Base-by-base conservation (phyloP, 2,329 filamentous ascomycete species). In the Chaetomium globosum region DNA sequence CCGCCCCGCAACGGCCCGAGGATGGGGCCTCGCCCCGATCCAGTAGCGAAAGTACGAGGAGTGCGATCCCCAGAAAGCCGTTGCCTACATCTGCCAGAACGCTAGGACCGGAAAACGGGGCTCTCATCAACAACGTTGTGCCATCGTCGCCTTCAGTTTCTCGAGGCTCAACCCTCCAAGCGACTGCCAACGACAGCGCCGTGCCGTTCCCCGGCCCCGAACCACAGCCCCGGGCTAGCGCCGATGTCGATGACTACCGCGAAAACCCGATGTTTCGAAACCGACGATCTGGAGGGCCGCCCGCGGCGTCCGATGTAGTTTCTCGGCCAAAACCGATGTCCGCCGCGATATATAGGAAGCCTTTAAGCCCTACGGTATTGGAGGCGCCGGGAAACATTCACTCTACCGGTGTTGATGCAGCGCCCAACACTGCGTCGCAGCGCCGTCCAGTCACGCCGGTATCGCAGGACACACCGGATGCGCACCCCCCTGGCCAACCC, bases 61-160 rank as follows among this genome's bases (percentile, higher is more conserved):
- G 74, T 57, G 73, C 74, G 33, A 85, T 87, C 54, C 79, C 77
- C 39, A 77, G 84, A 67, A 87, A 86, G 70, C 84, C 84, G 1
- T 64, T 87, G 26, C 81, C 81, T 52, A 69, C 75, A 30, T 72
- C 70, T 12, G 68, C 71, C 30, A 68, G 63, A n/a, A 64, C 71
- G 5, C 52, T 68, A 30, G 61, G 59, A 39, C 65, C 62, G 19
- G 67, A 65, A 33, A 57, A 53, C 51, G 55, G 21, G 36, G 26
- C 31, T 0, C 21, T 58, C 7, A 1, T 19, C 31, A 10, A 58
- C 54, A 13, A 49, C 61, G 21, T 33, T 39, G 0, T n/a, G 21
- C 23, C 61, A 55, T 12, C 46, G 12, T 16, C 8, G 13, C 48
- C 21, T 10, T 69, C 73, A 28, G 4, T 56, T 8, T 26, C n/a